phyloP scores from a whole-genome alignment of 2,329 filamentous ascomycete genomes.

The Neurospora crassa region DNA sequence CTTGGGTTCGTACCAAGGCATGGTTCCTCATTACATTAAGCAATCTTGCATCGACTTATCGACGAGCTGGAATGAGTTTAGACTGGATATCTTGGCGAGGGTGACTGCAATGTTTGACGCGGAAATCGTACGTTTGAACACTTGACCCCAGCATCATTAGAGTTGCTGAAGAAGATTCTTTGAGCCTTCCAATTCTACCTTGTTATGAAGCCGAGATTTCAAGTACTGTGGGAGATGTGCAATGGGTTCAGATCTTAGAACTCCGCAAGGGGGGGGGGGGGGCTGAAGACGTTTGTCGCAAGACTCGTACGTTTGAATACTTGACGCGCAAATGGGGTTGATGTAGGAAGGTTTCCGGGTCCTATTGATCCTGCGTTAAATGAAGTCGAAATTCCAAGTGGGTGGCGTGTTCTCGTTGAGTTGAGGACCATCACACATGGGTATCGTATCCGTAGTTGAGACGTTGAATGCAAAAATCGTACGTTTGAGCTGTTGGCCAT shows the following conservation, averaged over 20 bases:
- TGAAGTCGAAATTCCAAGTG: neutral
- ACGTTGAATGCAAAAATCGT: neutral
- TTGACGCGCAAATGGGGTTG: neutral
- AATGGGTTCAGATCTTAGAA: neutral
- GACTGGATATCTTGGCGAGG: neutral
- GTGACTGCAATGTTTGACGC: neutral
- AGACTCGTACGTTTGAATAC: neutral
- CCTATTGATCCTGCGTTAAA: neutral
- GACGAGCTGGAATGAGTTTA: neutral
- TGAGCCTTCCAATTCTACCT: neutral
- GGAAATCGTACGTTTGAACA: neutral
- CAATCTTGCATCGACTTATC: neutral
- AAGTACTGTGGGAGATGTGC: neutral
- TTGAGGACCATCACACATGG: neutral
- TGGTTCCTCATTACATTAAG: too few relatives aligned
- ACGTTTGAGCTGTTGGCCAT: neutral
- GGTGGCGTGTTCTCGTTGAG: neutral
- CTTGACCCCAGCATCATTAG: neutral
- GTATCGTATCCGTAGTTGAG: neutral
- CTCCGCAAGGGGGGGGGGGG: neutral
- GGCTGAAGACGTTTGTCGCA: neutral
- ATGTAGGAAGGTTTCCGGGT: neutral
- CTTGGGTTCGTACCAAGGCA: too few relatives aligned
- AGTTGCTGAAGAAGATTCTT: neutral
- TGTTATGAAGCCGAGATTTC: neutral